Base-by-base conservation (phyloP, 2,329 filamentous ascomycete species). In the Fragosphaeria purpurea region DNA sequence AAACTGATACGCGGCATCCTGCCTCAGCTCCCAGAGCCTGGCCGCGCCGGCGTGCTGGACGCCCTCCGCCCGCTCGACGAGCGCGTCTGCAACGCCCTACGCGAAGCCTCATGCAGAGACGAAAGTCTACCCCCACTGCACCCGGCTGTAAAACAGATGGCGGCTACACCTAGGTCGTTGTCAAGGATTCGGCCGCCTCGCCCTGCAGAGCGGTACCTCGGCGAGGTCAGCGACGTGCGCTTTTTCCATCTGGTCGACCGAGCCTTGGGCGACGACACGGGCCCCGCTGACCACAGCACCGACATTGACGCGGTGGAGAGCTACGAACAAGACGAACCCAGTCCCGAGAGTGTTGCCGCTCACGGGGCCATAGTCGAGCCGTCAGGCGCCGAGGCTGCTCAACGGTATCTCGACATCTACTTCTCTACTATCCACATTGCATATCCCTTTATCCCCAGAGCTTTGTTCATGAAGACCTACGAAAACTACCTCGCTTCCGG, bases 171-270 rank as follows among this genome's bases (percentile, higher is more conserved):
- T 7, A 22, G 7, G 13, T 44, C 22, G 42, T 44, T 22, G 13
- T 44, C 42, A 13, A 12, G 10, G 8, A 11, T 31, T 44, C 35
- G 2, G 7, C 35, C 35, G 7, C 7, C 35, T 7, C 39, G 44
- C 10, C 40, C 49, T 2, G 41, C 52, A 7, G 57, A 62, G 38
- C 61, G 62, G 6, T 67, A 66, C 50, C 55, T 67, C 1, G 66
- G 66, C 38, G 64, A 67, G 47, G 64, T 63, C n/a, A 67, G 64
- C 55, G 66, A 68, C 41, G 61, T 68, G 30, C 60, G 60, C 38
- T 67, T 68, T 50, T 66, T 65, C 54, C 62, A 67, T 39, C 53
- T 62, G 5, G 57, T 67, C 12, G 61, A 63, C 56, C 56, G 57
- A 12, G 52, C 60, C n/a, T 51, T 60, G 37, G 52, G 56, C 37